These are phyloP conservation scores for Rhodotorula toruloides DNA, from an alignment of 768 basidiomycete species.

Conservation along the genomic window DNA sequence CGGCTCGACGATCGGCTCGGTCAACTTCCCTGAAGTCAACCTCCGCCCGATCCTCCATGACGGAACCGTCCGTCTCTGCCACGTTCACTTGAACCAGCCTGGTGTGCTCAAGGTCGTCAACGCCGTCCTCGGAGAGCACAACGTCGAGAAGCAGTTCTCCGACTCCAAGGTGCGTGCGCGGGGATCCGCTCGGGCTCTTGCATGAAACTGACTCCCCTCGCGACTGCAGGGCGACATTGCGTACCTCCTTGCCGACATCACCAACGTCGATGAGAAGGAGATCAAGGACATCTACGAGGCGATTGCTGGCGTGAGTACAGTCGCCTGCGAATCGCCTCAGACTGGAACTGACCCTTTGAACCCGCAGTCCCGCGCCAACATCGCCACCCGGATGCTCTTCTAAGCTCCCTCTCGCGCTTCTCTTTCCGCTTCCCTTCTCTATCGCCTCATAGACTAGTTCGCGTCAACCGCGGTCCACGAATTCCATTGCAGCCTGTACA, in stretches of 20 bases:
- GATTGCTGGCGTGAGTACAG: constrained; percentile 16
- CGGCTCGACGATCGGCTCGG: constrained; percentile 82
- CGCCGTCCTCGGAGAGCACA: constrained; percentile 86
- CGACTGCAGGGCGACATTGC: constrained; percentile 66
- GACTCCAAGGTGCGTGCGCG: constrained; percentile 52
- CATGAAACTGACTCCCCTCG: not conserved
- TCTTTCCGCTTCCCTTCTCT: not conserved
- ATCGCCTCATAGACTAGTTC: not conserved
- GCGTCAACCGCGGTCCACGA: not conserved
- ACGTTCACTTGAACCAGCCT: constrained; percentile 87
- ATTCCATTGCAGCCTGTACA: not conserved
- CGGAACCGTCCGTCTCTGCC: constrained; percentile 77
- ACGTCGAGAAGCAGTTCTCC: constrained; percentile 99
- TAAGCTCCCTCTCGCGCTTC: constrained; percentile 2
- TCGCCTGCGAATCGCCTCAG: not conserved
- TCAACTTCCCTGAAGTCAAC: constrained; percentile 99
- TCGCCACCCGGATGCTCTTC: constrained; percentile 39
- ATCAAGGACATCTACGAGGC: constrained; percentile 66
- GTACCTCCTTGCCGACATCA: constrained; percentile 95
- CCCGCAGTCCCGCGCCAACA: constrained; percentile 27
- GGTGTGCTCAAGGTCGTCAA: constrained; percentile 94
- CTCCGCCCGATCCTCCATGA: constrained; percentile 85
- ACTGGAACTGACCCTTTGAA: not conserved
- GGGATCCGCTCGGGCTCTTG: not conserved
- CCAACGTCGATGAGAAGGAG: constrained; percentile 75